Conservation (phyloP, 805 yeast genomes). For the Yarrowia phangngaensis region DNA sequence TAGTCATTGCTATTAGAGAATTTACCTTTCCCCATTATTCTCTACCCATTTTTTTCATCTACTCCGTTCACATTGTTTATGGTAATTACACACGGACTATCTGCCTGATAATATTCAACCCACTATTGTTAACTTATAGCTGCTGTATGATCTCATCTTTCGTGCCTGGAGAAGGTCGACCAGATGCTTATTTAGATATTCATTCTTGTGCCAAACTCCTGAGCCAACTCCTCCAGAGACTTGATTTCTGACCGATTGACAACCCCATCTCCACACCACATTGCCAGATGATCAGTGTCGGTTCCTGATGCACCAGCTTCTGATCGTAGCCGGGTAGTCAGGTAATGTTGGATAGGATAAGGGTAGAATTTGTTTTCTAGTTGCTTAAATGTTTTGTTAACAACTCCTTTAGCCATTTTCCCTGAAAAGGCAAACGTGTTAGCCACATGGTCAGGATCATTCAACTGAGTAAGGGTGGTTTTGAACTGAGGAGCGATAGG, state of each 20-base stretch:
- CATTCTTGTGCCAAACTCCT: slow-evolving; percentile 16
- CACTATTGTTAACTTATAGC: too few species aligned
- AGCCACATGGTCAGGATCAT: background rate
- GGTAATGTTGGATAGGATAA: slow-evolving; percentile 15
- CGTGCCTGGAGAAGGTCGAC: too few species aligned
- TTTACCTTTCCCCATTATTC: too few species aligned
- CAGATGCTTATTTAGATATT: too few species aligned
- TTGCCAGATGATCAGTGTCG: background rate
- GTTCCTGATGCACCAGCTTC: slow-evolving; percentile 1
- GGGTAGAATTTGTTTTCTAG: background rate
- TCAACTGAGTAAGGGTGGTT: background rate
- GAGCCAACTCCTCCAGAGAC: slow-evolving; percentile 4
- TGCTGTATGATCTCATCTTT: too few species aligned
- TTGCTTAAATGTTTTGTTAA: background rate
- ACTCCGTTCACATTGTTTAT: too few species aligned
- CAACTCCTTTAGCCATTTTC: slow-evolving; percentile 12
- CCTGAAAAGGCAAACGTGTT: slow-evolving; percentile 20
- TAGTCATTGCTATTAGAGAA: too few species aligned
- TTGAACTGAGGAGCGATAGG: background rate
- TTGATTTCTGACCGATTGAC: background rate
- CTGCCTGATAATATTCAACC: too few species aligned
- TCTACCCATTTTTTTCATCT: too few species aligned
- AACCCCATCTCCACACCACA: slow-evolving; percentile 25
- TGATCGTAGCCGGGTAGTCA: background rate
- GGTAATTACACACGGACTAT: too few species aligned